These are phyloP conservation scores for Silybum marianum DNA, from an alignment of 129 eudicot genomes.

Conservation along the genomic window DNA sequence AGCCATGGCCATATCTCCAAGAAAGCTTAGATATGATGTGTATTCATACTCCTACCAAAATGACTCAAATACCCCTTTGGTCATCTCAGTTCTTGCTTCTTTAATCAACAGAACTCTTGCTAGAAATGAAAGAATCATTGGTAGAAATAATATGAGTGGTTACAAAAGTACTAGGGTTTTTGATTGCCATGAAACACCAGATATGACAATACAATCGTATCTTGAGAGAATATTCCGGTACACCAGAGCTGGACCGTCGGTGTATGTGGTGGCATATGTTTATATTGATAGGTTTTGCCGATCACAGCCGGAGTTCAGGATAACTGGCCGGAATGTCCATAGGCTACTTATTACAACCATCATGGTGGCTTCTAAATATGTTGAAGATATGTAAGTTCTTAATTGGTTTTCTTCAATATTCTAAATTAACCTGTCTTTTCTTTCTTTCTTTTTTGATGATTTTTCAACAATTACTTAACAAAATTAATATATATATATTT, in stretches of 20 bases:
- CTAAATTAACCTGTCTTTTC: neutral
- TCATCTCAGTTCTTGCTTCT: constrained; percentile 90
- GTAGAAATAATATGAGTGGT: constrained; percentile 25
- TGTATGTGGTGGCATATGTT: constrained; percentile 89
- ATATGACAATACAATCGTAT: constrained; percentile 77
- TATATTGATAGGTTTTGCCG: constrained; percentile 85
- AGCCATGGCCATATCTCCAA: constrained; percentile 69
- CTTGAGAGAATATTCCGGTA: constrained; percentile 88
- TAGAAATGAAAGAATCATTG: constrained; percentile 72
- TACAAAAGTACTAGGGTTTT: constrained; percentile 46
- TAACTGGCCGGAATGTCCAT: constrained; percentile 80
- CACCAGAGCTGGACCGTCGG: constrained; percentile 87
- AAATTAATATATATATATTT: too few species aligned
- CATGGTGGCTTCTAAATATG: constrained; percentile 96
- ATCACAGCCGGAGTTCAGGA: constrained; percentile 60
- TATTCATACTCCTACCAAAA: constrained; percentile 70
- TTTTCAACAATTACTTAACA: neutral
- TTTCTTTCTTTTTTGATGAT: neutral
- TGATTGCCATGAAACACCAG: constrained; percentile 79
- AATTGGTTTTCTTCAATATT: neutral
- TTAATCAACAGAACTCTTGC: constrained; percentile 70
- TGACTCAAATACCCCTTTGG: constrained; percentile 72
- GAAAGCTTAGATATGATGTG: constrained; percentile 84
- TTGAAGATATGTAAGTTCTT: constrained; percentile 89
- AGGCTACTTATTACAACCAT: constrained; percentile 92